These are phyloP conservation scores for Tricharina praecox DNA, from an alignment of 495 filamentous ascomycete species.

Conservation along the genomic window DNA sequence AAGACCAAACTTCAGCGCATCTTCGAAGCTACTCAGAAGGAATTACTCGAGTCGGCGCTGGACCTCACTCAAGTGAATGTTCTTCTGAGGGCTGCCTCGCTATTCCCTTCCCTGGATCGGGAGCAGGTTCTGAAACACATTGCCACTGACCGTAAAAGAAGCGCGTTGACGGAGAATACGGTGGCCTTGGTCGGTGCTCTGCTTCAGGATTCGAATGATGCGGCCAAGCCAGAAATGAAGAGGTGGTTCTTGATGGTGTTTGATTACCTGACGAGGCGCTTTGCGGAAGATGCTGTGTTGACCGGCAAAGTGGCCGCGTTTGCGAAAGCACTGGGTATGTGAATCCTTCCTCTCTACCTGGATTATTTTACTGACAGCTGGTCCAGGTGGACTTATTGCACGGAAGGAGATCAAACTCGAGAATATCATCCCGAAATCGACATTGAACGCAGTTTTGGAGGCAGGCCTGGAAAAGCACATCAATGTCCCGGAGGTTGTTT, in stretches of 20 bases:
- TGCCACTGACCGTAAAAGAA: constrained; percentile 13
- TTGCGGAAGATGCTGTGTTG: constrained; percentile 19
- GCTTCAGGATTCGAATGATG: constrained; percentile 2
- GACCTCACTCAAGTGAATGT: constrained; percentile 11
- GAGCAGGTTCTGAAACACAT: constrained; percentile 12
- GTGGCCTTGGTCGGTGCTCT: constrained; percentile 13
- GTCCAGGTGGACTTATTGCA: background rate
- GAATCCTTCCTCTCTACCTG: background rate
- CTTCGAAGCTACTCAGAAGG: constrained; percentile 11
- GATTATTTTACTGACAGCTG: background rate
- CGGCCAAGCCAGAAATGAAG: constrained; percentile 12
- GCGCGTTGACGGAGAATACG: constrained; percentile 14
- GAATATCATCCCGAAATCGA: constrained; percentile 11
- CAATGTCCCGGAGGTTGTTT: constrained; percentile 15
- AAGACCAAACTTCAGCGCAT: constrained; percentile 11
- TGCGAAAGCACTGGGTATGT: constrained; percentile 15
- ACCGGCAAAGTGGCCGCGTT: constrained; percentile 14
- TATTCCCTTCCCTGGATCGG: constrained; percentile 15
- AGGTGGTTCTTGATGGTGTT: constrained; percentile 21
- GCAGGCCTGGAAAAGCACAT: constrained; percentile 20
- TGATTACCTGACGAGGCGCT: constrained; percentile 23
- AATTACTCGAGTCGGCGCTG: constrained; percentile 11
- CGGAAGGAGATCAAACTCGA: constrained; percentile 3
- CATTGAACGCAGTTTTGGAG: constrained; percentile 23
- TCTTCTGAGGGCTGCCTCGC: constrained; percentile 12